These are phyloP conservation scores for Blastobotrys serpentis DNA, from an alignment of 1,139 yeast species.

Conservation along the genomic window DNA sequence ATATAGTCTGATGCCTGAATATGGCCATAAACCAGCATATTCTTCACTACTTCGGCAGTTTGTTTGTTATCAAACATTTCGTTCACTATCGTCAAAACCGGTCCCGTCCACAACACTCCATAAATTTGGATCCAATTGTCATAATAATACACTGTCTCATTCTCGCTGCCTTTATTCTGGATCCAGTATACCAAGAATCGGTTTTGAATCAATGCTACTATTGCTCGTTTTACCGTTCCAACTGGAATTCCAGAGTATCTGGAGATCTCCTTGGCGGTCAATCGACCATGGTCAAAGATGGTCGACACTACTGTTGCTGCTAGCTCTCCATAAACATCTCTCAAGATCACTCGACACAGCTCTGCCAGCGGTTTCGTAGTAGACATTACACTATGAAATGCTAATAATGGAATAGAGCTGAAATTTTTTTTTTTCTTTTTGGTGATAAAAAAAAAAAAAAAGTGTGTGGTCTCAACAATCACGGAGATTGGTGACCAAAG, in stretches of 20 bases:
- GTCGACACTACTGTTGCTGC: conserved; percentile 39
- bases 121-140: conserved; percentile 66
- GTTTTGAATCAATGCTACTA: conserved; percentile 43
- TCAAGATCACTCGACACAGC: conserved; percentile 36
- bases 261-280: conserved; percentile 35
- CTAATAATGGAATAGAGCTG: not conserved
- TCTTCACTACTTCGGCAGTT: conserved; percentile 71
- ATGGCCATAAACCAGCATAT: conserved; percentile 62
- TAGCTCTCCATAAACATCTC: conserved; percentile 40
- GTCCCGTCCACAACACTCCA: conserved; percentile 71
- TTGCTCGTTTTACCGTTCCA: conserved; percentile 37
- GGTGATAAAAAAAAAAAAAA: too few species aligned
- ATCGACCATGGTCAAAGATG: conserved; percentile 40
- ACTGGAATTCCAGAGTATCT: conserved; percentile 32
- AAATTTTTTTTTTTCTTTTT: conserved; percentile 2
- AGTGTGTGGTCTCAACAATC: not conserved
- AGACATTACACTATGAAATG: conserved; percentile 3
- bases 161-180: conserved; percentile 39
- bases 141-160: conserved; percentile 48
- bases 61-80: conserved; percentile 42
- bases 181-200: conserved; percentile 43
- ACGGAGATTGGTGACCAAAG: not conserved
- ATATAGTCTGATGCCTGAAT: conserved; percentile 62
- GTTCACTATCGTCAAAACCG: conserved; percentile 58
- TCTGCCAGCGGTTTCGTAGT: conserved; percentile 38